Evolutionary conservation across 495 filamentous ascomycete species (phyloP).

Genomic region (Penicillium bovifimosum): DNA sequence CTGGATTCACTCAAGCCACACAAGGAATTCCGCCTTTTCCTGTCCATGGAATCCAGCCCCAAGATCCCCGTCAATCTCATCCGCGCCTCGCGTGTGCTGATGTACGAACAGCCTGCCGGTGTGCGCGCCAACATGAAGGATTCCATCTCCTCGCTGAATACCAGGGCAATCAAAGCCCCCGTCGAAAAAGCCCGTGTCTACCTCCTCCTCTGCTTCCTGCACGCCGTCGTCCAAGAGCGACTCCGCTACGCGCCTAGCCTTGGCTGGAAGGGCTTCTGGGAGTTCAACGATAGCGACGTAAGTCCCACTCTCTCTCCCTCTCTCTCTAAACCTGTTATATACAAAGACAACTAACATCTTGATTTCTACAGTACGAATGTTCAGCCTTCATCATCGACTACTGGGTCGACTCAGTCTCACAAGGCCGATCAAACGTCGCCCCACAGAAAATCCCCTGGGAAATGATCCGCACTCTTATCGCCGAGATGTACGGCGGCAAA

Average conservation of each 20-base stretch:
- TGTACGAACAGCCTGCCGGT: slow-evolving; percentile 97
- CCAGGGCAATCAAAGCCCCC: slow-evolving; percentile 72
- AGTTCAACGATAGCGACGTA: slow-evolving; percentile 99
- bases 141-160: slow-evolving; percentile 75
- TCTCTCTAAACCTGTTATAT: too few relatives aligned
- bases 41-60: slow-evolving; percentile 95
- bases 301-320: slow-evolving; percentile 42
- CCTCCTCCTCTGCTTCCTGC: slow-evolving; percentile 85
- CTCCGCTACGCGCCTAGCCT: slow-evolving; percentile 91
- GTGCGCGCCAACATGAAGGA: slow-evolving; percentile 99
- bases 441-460: slow-evolving; percentile 95
- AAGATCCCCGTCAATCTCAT: slow-evolving; percentile 97
- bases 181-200: slow-evolving; percentile 91
- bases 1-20: slow-evolving; percentile 94
- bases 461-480: slow-evolving; percentile 87
- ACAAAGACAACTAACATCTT: slow-evolving; percentile 27
- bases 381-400: slow-evolving; percentile 92
- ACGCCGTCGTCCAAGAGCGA: slow-evolving; percentile 93
- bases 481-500: slow-evolving; percentile 96
- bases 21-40: slow-evolving; percentile 87
- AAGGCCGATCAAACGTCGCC: slow-evolving; percentile 83
- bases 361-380: slow-evolving; percentile 77
- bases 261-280: slow-evolving; percentile 99
- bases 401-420: slow-evolving; percentile 80
- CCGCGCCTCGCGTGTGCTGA: slow-evolving; percentile 86